A percentile compares a stretch with the other conserved stretches of the same genome.
These are phyloP conservation scores for Solanum hybrid DNA, from an alignment of 305 asterid genomes.

Conservation along the genomic window DNA sequence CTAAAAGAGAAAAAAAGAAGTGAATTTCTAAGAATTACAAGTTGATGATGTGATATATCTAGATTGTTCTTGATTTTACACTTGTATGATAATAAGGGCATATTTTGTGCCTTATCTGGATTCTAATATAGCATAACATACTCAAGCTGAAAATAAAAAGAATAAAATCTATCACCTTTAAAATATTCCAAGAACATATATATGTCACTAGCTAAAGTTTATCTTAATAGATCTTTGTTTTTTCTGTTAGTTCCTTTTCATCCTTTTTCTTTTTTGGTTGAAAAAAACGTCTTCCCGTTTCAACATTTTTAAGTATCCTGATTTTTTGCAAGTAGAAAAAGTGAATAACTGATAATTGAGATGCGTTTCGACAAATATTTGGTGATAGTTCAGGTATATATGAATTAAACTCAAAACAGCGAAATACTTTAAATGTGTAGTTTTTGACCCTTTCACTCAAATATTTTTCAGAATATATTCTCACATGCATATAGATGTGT, in stretches of 20 bases:
- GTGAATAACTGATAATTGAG: background rate
- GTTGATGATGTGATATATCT: background rate
- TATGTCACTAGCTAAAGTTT: background rate
- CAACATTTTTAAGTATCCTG: background rate
- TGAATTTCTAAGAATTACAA: background rate
- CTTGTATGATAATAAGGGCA: background rate
- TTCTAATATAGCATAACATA: background rate
- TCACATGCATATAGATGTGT: background rate
- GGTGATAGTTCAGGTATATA: fast-evolving
- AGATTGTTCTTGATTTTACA: background rate
- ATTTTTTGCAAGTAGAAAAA: too few species aligned
- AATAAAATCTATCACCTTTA: background rate
- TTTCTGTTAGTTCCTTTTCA: background rate
- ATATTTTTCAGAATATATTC: background rate
- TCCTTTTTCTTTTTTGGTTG: background rate
- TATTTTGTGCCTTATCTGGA: background rate
- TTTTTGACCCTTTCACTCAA: background rate
- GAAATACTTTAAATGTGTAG: too few species aligned
- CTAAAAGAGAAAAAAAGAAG: background rate
- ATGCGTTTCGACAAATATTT: background rate
- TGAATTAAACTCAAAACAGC: too few species aligned
- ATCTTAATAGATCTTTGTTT: background rate
- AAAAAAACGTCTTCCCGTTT: background rate
- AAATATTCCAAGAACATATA: background rate
- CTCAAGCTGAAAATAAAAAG: background rate